Evolutionary conservation across 2,329 filamentous ascomycete species (phyloP).

Genomic region (Xylaria sp.): DNA sequence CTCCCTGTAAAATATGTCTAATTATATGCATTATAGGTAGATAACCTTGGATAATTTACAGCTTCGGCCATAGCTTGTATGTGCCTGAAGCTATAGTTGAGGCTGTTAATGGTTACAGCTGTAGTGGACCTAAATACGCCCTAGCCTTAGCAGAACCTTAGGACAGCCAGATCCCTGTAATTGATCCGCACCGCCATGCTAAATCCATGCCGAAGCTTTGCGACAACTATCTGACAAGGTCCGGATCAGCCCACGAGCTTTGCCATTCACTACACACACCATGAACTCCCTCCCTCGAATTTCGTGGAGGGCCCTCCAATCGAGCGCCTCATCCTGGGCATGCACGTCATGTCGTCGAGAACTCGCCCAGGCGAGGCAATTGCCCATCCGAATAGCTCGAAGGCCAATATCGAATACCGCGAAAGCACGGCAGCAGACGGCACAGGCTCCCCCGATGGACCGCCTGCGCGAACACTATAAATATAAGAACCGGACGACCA

Average conservation of each 20-base stretch:
- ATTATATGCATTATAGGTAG: neutral
- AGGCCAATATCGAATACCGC: constrained; percentile 43
- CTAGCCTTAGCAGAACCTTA: neutral
- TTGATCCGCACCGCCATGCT: constrained; percentile 30
- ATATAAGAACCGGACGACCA: constrained; percentile 73
- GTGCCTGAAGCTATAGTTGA: constrained; percentile 9
- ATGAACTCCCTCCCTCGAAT: constrained; percentile 58
- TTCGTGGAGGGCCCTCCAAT: constrained; percentile 49
- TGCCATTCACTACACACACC: constrained; percentile 27
- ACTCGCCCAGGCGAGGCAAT: constrained; percentile 39
- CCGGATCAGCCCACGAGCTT: constrained; percentile 22
- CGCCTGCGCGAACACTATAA: constrained; percentile 72
- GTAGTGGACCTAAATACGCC: constrained; percentile 20
- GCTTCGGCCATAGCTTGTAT: neutral
- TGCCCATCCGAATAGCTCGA: constrained; percentile 37
- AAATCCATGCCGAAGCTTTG: constrained; percentile 19
- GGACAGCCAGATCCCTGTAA: constrained; percentile 38
- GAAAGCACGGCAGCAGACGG: constrained; percentile 44
- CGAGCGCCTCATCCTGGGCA: constrained; percentile 45
- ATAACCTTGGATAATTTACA: neutral
- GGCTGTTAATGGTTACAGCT: constrained; percentile 17
- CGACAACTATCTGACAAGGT: constrained; percentile 22
- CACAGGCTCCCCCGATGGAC: constrained; percentile 67
- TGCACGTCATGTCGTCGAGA: constrained; percentile 49
- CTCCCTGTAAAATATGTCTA: neutral